Base-by-base conservation (phyloP, 202 grass and related monocot genomes). In the Dendrocalamus latiflorus region DNA sequence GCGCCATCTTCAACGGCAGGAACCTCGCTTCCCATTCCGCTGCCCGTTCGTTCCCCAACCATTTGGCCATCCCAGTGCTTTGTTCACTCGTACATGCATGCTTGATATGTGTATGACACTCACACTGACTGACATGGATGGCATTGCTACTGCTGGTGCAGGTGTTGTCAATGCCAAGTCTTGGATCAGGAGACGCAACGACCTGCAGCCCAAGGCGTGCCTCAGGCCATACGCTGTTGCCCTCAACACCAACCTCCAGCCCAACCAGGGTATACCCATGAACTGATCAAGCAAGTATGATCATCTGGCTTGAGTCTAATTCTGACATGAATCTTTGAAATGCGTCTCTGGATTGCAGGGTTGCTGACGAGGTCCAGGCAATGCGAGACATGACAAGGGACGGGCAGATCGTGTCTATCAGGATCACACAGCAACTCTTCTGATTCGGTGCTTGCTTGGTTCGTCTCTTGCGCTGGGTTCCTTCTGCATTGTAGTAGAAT, bases 391-490 rank as follows among this genome's bases (percentile, higher is more conserved):
- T 33, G 21, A 47, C 25, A 6, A 48, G 77, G 64, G 82, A 91
- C 14, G 85, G 83, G 18, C 83, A 96, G 83, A 83, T 97, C 37
- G 93, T 99, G 33, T 94, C 89, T 8, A 81, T 91, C 15, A 88
- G 93, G 81, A 92, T 97, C 81, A 91, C 91, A 8, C 97, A 97
- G 81, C 86, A 92, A 77, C 88, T 97, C 70, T 47, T 84, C 41
- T 94, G 87, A 96, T 92, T 77, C 71, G 82, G 44, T 22, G 20
- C 6, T 76, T 22, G 30, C 13, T 76, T 41, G 54, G 85, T 79
- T 79, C 55, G 71, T 68, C 33, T 85, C 26, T 83, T 34, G 49
- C 2, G 20, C 61, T 83, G 24, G 33, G 64, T 24, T 33, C 39
- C 68, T 77, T 30, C 60, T 51, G 74, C 68, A 59, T 58, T 47